These are phyloP conservation scores for Coriaria nepalensis DNA, from an alignment of 306 rosid genomes.

Conservation along the genomic window DNA sequence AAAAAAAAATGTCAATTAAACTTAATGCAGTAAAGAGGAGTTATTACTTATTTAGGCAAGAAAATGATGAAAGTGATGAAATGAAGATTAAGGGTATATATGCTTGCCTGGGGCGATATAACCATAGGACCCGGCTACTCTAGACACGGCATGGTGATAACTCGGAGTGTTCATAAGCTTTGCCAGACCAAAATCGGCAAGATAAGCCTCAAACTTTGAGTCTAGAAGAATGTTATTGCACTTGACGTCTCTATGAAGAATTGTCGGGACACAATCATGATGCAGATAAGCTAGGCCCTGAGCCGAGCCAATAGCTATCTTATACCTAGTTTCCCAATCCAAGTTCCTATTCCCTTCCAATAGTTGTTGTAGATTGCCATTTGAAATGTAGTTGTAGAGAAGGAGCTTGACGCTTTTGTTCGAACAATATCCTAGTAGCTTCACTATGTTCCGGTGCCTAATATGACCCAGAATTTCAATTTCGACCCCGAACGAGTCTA, in stretches of 20 bases:
- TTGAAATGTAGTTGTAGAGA: constrained; percentile 67
- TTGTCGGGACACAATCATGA: constrained; percentile 86
- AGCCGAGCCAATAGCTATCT: constrained; percentile 69
- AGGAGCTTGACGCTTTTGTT: constrained; percentile 74
- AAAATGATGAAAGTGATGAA: background rate
- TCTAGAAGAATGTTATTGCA: constrained; percentile 87
- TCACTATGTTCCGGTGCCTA: constrained; percentile 76
- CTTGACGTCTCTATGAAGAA: constrained; percentile 82
- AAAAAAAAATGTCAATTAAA: background rate
- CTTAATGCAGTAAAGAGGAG: background rate
- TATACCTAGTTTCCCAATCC: constrained; percentile 66
- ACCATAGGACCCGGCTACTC: constrained; percentile 86
- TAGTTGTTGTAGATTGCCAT: constrained; percentile 69
- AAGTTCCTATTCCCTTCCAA: constrained; percentile 57
- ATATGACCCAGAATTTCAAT: constrained; percentile 85
- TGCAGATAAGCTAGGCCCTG: constrained; percentile 86
- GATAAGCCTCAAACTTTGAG: constrained; percentile 69
- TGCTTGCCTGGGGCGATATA: constrained; percentile 86
- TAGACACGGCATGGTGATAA: constrained; percentile 60
- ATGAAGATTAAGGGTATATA: background rate
- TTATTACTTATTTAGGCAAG: background rate
- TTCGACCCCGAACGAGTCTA: constrained; percentile 76
- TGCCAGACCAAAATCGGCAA: constrained; percentile 88
- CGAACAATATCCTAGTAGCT: constrained; percentile 69
- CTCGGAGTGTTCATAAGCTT: constrained; percentile 71